phyloP scores from a whole-genome alignment of 768 basidiomycete genomes.

The Hemileccinum impolitum region DNA sequence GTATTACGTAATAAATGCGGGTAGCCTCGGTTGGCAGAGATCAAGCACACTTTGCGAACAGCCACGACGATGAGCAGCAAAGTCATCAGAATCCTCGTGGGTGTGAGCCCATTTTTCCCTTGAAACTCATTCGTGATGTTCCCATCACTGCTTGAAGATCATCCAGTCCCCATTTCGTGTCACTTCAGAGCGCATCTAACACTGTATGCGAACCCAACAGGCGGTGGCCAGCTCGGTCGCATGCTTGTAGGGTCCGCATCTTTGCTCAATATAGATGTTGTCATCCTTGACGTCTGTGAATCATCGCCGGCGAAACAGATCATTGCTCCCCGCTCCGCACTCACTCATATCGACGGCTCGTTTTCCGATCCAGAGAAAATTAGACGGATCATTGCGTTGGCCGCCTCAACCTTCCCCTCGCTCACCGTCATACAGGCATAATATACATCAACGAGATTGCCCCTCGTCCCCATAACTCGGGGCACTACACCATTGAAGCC shows the following conservation, averaged over 20 bases:
- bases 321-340: slow-evolving; percentile 46
- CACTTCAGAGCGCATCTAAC: slow-evolving; percentile 1
- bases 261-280: slow-evolving; percentile 75
- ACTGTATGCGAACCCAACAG: slow-evolving; percentile 39
- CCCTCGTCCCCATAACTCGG: slow-evolving; percentile 98
- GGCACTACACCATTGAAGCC: slow-evolving; percentile 98
- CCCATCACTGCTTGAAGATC: slow-evolving; percentile 15
- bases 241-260: slow-evolving; percentile 94
- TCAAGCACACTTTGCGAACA: background rate
- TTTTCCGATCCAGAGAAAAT: slow-evolving; percentile 46
- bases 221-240: slow-evolving; percentile 95
- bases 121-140: background rate
- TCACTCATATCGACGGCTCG: slow-evolving; percentile 80
- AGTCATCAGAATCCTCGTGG: slow-evolving; percentile 27
- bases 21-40: background rate
- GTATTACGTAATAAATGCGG: background rate
- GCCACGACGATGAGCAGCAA: slow-evolving; percentile 22
- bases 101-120: slow-evolving; percentile 18
- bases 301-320: slow-evolving; percentile 88
- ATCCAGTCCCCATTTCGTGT: background rate
- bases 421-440: slow-evolving; percentile 42
- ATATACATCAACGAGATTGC: slow-evolving; percentile 96
- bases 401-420: background rate
- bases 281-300: slow-evolving; percentile 84
- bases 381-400: slow-evolving; percentile 36